phyloP scores from a whole-genome alignment of 2,329 filamentous ascomycete species.

The Pestalotiopsis sp. region DNA sequence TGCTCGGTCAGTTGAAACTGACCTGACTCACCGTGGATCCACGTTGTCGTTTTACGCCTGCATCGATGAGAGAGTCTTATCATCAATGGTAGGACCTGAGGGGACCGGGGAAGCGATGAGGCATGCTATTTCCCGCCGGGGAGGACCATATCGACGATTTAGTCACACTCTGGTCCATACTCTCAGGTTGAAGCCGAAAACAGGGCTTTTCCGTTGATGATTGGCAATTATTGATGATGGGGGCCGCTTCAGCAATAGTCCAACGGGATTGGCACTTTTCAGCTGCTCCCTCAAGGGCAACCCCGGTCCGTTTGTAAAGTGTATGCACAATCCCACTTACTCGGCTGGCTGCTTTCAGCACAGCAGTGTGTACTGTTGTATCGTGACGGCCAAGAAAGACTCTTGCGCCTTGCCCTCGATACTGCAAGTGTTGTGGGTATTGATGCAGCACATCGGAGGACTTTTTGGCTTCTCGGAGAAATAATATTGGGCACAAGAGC shows the following conservation, averaged over 20 bases:
- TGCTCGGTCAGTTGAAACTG: background rate
- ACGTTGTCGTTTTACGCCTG: background rate
- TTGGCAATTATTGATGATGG: background rate
- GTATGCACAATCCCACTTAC: background rate
- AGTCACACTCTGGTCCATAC: background rate
- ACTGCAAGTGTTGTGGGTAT: background rate
- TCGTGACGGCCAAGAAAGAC: background rate
- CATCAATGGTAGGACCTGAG: background rate
- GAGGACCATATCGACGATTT: background rate
- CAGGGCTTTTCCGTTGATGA: background rate
- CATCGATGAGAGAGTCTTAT: background rate
- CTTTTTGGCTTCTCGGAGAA: background rate
- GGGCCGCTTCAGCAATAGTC: background rate
- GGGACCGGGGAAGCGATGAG: background rate
- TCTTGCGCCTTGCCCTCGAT: background rate
- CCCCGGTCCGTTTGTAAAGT: background rate
- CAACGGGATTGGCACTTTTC: background rate
- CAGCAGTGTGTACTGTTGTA: background rate
- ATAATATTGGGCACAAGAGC: background rate
- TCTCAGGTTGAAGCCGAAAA: background rate
- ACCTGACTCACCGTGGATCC: background rate
- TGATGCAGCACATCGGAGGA: background rate
- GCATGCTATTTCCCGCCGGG: background rate
- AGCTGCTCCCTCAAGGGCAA: background rate
- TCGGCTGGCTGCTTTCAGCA: background rate